Base-by-base conservation (phyloP, 768 basidiomycete genomes). In the Hericium rajendrae region DNA sequence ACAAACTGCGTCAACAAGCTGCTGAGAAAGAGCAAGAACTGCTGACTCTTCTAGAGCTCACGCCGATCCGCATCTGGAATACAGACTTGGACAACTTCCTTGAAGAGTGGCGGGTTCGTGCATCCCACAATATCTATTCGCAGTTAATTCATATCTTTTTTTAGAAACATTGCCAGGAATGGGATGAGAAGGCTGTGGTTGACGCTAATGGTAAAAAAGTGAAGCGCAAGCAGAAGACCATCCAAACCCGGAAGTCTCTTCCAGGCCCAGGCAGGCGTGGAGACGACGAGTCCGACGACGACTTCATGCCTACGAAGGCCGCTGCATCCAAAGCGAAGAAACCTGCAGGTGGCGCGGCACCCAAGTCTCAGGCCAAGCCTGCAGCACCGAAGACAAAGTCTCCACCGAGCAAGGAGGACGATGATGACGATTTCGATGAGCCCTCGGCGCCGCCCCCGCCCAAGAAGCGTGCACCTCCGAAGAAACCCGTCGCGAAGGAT, bases 51-150 rank as follows among this genome's bases (percentile, higher is more conserved):
- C 82, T 97, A 20, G 81, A 86, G 60, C 84, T 85, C 59, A 82
- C 83, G 0, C 91, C 93, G 0, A 83, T 81, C 59, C 81, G 88
- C 60, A 74, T 99, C 61, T 99, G 95, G 95, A 89, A 92, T 64
- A 74, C 76, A 9, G 95, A 99, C 65, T 75, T 99, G 16, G 91
- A 97, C 62, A 73, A 68, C 39, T 94, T 98, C 77, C 68, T 92
- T 43, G 77, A 71, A 28, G 84, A 88, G 68, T 97, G 93, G 93
- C 79, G 88, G 72, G 94, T 89, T 61, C 60, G 86, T 74, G 12
- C 32, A 32, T 32, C 32, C 32, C 5, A 32, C 8, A 6, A 9
- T 10, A 8, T 10, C 32, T 10, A 32, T 8, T 41, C 57, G 40
- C 13, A 16, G 16, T 43, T 18, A 22, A 49, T 53, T 54, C 16